These are phyloP conservation scores for Magnusiomyces suaveolens DNA, from an alignment of 1,139 yeast species.

Conservation along the genomic window DNA sequence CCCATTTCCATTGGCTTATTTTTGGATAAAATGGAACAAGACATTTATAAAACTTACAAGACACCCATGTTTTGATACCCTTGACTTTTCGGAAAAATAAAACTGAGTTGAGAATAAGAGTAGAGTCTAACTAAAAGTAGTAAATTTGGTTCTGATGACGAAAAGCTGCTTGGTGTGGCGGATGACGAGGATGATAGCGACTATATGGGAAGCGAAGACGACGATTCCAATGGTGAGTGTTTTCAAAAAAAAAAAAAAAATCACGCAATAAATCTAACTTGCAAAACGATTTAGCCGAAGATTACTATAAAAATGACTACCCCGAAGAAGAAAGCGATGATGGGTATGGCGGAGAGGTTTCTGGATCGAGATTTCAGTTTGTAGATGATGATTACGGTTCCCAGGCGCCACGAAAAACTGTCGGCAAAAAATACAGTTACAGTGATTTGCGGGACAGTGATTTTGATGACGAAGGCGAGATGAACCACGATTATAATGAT, in stretches of 20 bases:
- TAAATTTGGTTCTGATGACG: constrained; percentile 46
- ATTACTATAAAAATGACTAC: constrained; percentile 83
- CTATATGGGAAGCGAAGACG: constrained; percentile 47
- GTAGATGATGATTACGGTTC: constrained; percentile 23
- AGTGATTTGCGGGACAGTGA: constrained; percentile 14
- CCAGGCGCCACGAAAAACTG: background rate
- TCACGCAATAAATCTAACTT: background rate
- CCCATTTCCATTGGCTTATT: no score
- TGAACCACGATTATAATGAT: constrained; percentile 17
- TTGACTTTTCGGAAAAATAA: no score
- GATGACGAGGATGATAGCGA: constrained; percentile 34
- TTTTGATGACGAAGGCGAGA: constrained; percentile 11
- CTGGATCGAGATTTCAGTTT: constrained; percentile 12
- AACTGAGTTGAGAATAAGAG: no score
- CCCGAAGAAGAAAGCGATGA: constrained; percentile 66
- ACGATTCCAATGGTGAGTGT: constrained; percentile 56
- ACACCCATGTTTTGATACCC: no score
- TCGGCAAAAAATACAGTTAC: constrained; percentile 4
- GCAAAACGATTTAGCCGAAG: constrained; percentile 43
- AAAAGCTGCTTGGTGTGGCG: constrained; percentile 36
- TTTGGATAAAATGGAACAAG: no score
- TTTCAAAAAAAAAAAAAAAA: background rate
- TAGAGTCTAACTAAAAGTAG: no score
- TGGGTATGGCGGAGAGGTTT: constrained; percentile 19
- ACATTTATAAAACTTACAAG: no score